Conservation (phyloP, 2,329 filamentous ascomycete species). For the Colletotrichum sp. region DNA sequence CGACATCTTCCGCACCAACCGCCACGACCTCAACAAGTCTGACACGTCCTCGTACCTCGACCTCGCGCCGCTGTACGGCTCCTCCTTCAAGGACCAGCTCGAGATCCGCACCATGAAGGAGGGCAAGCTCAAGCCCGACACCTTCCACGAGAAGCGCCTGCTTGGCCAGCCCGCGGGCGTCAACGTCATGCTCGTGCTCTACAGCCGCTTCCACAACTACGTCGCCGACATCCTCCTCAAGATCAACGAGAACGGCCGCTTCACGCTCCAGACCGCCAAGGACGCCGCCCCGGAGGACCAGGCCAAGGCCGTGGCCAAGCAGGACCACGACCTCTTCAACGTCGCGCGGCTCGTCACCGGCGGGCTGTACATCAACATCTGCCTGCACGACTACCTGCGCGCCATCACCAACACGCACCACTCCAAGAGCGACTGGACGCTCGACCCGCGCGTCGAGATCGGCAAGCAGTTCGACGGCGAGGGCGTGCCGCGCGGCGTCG, state of each 20-base stretch:
- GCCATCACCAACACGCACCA: constrained; percentile 66
- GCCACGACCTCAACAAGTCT: constrained; percentile 66
- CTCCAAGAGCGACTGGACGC: constrained; percentile 63
- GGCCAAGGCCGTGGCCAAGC: constrained; percentile 65
- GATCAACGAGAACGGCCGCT: constrained; percentile 85
- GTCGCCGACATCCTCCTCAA: constrained; percentile 77
- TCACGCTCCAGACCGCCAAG: constrained; percentile 62
- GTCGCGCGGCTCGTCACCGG: constrained; percentile 76
- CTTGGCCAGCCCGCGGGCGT: constrained; percentile 76
- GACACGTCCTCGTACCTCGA: constrained; percentile 79
- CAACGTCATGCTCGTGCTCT: constrained; percentile 71
- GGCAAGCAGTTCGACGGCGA: constrained; percentile 49
- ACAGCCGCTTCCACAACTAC: constrained; percentile 87
- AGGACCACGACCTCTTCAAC: constrained; percentile 81
- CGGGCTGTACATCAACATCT: constrained; percentile 81
- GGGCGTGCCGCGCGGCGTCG: constrained; percentile 59
- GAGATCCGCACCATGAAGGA: constrained; percentile 66
- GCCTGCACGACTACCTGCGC: constrained; percentile 64
- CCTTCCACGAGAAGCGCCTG: constrained; percentile 74
- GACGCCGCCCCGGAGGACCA: constrained; percentile 45
- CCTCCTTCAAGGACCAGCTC: constrained; percentile 66
- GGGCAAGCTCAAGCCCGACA: constrained; percentile 75
- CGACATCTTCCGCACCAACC: constrained; percentile 48
- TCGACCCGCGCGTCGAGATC: constrained; percentile 68
- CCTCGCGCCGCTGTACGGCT: constrained; percentile 75